A percentile compares a stretch with the other conserved stretches of the same genome.
Conservation (phyloP, 371 early-diverging fungal genomes). For the Amoeboaphelidium protococcarum region DNA sequence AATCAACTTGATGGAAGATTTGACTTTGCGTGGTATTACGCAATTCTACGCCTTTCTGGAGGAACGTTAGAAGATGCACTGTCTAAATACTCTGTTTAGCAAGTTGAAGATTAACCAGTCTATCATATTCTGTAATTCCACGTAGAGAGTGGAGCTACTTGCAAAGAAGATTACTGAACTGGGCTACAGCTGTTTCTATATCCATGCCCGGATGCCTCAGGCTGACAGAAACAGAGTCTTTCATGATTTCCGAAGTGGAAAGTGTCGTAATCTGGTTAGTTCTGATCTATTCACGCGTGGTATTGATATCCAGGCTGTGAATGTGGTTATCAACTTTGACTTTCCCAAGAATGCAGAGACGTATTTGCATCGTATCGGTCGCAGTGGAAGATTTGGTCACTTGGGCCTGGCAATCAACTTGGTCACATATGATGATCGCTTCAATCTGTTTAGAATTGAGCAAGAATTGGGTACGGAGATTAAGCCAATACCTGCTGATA, state of each 20-base stretch:
- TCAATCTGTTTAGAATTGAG: slow-evolving; percentile 82
- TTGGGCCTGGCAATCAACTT: slow-evolving; percentile 90
- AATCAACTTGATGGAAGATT: slow-evolving; percentile 96
- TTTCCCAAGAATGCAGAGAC: slow-evolving; percentile 97
- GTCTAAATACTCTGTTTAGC: slow-evolving; percentile 83
- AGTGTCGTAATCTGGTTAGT: slow-evolving; percentile 84
- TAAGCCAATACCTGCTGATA: slow-evolving; percentile 73
- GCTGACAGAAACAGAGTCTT: slow-evolving; percentile 92
- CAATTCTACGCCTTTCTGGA: slow-evolving; percentile 98
- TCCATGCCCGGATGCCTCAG: slow-evolving; percentile 93
- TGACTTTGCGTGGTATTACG: slow-evolving; percentile 84
- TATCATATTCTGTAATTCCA: slow-evolving; percentile 96
- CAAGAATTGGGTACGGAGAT: slow-evolving; percentile 92
- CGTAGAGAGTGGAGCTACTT: slow-evolving; percentile 85
- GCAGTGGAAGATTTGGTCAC: slow-evolving; percentile 87
- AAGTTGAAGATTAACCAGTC: slow-evolving; percentile 98
- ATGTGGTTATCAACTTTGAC: slow-evolving; percentile 99
- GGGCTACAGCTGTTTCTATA: slow-evolving; percentile 93
- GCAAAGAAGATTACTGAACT: slow-evolving; percentile 95
- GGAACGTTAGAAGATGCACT: slow-evolving; percentile 91
- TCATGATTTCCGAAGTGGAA: slow-evolving; percentile 91
- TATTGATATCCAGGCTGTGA: slow-evolving; percentile 97
- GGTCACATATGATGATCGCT: slow-evolving; percentile 85
- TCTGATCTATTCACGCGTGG: slow-evolving; percentile 94
- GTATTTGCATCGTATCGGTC: slow-evolving; percentile 95